A percentile compares a stretch with the other conserved stretches of the same genome.
Conservation (phyloP, 1,284 basidiomycete species). For the Fomes fomentarius region DNA sequence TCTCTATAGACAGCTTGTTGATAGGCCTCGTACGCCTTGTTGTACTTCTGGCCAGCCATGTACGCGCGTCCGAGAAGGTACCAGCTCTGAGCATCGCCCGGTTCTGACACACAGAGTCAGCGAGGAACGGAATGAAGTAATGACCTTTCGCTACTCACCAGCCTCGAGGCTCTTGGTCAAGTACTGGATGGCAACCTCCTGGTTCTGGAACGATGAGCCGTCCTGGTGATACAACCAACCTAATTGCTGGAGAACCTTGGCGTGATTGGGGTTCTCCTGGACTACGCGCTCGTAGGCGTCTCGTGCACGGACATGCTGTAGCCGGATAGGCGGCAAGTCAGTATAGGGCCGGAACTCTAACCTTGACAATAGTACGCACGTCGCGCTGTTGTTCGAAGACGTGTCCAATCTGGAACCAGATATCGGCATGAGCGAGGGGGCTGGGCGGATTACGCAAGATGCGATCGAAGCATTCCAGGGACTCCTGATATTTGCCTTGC, state of each 20-base stretch:
- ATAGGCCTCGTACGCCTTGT: slow-evolving; percentile 99
- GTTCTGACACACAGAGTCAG: slow-evolving; percentile 55
- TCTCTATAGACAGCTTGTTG: slow-evolving; percentile 99
- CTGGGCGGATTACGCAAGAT: slow-evolving; percentile 95
- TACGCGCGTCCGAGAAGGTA: slow-evolving; percentile 97
- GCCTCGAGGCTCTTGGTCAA: slow-evolving; percentile 94
- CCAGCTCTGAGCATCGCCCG: slow-evolving; percentile 98
- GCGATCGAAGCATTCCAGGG: slow-evolving; percentile 91
- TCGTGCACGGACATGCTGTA: slow-evolving; percentile 84
- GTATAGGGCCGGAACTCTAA: neutral
- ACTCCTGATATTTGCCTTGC: slow-evolving; percentile 89
- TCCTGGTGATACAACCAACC: slow-evolving; percentile 98
- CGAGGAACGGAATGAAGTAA: slow-evolving; percentile 1
- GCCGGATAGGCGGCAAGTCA: slow-evolving; percentile 13
- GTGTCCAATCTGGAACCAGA: slow-evolving; percentile 99
- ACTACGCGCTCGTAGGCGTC: slow-evolving; percentile 98
- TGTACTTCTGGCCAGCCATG: slow-evolving; percentile 99
- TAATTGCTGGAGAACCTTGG: slow-evolving; percentile 97
- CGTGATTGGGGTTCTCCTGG: slow-evolving; percentile 90
- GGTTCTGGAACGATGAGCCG: slow-evolving; percentile 92
- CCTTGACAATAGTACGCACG: slow-evolving; percentile 58
- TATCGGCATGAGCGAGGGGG: slow-evolving; percentile 95
- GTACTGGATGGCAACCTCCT: slow-evolving; percentile 92
- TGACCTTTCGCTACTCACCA: slow-evolving; percentile 51
- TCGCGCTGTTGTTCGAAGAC: slow-evolving; percentile 98